Evolutionary conservation across 306 rosid species (phyloP), one percentile per base, ranked within the genome.

Genomic region (Crotalaria pallida): DNA sequence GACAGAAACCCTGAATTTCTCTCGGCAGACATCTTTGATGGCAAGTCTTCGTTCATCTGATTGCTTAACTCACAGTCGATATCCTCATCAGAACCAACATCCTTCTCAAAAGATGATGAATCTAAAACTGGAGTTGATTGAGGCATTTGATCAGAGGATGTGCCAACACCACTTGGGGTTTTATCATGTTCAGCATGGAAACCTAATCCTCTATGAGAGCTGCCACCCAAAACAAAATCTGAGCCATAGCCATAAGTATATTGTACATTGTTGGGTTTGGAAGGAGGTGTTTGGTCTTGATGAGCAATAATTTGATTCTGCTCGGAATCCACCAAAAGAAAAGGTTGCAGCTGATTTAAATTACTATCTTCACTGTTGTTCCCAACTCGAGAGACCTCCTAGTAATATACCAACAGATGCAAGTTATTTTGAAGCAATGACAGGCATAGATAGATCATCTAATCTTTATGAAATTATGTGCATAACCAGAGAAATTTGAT

Each of bases 1-100:
- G 97, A 86, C 76, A 94, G 75, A 78, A 87, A 90, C 23, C 89
- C 98, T 41, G 95, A 91, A 83, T 94, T 94, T 82, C 67, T 84
- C 72, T 15, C 65, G 34, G 86, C 74, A 34, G 68, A 41, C 31
- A 26, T 66, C 45, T 65, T 71, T 11, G 82, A 80, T 36, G 79
- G 67, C 29, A 67, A 63, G 50, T 81, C 80, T 77, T 85, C 89
- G 22, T 49, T 44, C 75, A 66, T 68, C 33, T 57, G 79, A 79
- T 72, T 88, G 41, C 44, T 82, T 53, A 60, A 65, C 40, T 84
- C 84, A 69, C 64, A 47, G 69, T 68, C 57, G 16, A 56, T 82
- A 56, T 18, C 82, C 36, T 78, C 84, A 49, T 70, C 80, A 8
- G 75, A 76, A 77, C 74, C 78, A 75, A 31, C 47, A 50, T 84